Base-by-base conservation (phyloP, 108 stramenopile species). In the Phaeodactylum tricornutum region DNA sequence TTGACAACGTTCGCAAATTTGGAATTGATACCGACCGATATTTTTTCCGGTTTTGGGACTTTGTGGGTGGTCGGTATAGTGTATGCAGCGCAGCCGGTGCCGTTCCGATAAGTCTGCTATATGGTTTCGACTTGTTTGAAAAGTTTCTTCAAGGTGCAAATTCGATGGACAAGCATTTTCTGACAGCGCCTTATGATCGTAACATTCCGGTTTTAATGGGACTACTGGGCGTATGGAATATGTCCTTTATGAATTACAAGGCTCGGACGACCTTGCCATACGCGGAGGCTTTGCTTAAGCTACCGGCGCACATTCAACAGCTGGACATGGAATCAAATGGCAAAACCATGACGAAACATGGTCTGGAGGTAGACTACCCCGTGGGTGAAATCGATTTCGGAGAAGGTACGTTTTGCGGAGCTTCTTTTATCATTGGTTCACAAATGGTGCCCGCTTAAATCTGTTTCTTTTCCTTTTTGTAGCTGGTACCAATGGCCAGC, bases 271-370 rank as follows among this genome's bases (percentile, higher is more conserved):
- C 76, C 19, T 67, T 99, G 31, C 97, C 98, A 3, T 99, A 98
- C 67, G 93, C 96, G 2, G 93, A 98, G 74, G 98, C 97, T 2
- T 66, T 99, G 23, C 58, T 97, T 53, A 85, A 87, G 49, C 72
- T 99, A 46, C 95, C 98, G n/a, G 96, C 97, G 24, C 97, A 99
- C 67, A 96, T 99, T 53, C 98, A 99, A 71, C 98, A 99, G 67
- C 71, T 99, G 49, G 95, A 96, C 61, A 99, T 99, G 98, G 98
- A 99, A 56, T 85, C 83, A 11, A 90, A 90, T 53, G 87, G 87
- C 38, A 87, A 87, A 62, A 50, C 72, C 55, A 92, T 95, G 63
- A 86, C 81, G 26, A 74, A 70, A 28, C 70, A 88, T 56, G 93
- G 93, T 19, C 41, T 81, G 15, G 87, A 78, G 59, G 83, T 83